phyloP scores from a whole-genome alignment of 208 protist genomes.

The Balamuthia mandrillaris region DNA sequence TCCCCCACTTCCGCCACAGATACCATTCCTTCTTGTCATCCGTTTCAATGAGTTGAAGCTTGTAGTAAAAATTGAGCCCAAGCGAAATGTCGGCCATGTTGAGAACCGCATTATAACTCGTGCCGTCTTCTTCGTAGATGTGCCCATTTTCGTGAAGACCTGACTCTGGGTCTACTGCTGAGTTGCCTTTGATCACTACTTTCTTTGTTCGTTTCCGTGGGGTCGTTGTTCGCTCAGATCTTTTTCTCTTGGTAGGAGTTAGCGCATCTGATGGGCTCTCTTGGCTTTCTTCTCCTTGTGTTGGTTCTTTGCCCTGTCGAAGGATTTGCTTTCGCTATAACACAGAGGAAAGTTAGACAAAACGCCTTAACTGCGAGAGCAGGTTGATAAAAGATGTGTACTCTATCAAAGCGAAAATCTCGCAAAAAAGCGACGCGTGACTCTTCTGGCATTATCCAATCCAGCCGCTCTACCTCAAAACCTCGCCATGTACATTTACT shows the following conservation, averaged over 20 bases:
- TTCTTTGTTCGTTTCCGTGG: neutral
- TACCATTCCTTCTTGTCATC: neutral
- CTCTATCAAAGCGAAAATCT: neutral
- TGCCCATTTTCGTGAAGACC: slow-evolving; percentile 11
- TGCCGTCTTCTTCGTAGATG: slow-evolving; percentile 17
- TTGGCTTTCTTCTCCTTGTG: neutral
- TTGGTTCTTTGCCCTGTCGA: neutral
- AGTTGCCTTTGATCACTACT: slow-evolving; percentile 48
- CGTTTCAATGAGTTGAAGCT: slow-evolving; percentile 41
- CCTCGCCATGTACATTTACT: slow-evolving; percentile 25
- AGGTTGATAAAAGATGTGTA: no score
- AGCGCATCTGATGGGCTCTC: neutral
- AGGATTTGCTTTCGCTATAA: no score
- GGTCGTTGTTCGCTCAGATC: neutral
- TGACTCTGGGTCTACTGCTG: slow-evolving; percentile 33
- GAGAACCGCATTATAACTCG: slow-evolving; percentile 34
- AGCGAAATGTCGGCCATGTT: neutral
- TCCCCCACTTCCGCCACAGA: slow-evolving; percentile 45
- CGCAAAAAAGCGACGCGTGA: neutral
- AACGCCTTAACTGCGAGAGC: no score
- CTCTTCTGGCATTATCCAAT: no score
- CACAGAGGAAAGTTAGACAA: no score
- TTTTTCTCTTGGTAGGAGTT: neutral
- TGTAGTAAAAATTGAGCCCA: slow-evolving; percentile 42
- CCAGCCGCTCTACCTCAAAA: no score